Conservation (phyloP, 805 yeast genomes). For the Alloascoidea hylecoeti region DNA sequence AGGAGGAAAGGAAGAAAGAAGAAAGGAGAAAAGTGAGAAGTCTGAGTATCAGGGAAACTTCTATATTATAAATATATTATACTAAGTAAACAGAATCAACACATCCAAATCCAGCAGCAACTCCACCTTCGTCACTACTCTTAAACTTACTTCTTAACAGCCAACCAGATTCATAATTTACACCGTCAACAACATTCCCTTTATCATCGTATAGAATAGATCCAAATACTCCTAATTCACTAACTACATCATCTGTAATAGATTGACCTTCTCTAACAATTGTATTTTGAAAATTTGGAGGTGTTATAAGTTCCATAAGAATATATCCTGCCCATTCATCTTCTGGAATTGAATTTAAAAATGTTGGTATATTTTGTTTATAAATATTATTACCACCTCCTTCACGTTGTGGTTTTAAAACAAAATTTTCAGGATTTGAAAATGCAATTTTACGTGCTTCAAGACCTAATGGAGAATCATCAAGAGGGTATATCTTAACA, state of each 20-base stretch:
- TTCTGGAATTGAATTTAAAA: conserved; percentile 43
- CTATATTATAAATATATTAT: too few species aligned
- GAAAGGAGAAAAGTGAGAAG: too few species aligned
- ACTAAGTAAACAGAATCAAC: conserved; percentile 66
- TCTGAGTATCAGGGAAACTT: too few species aligned
- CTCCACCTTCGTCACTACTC: conserved; percentile 92
- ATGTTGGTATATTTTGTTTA: conserved; percentile 70
- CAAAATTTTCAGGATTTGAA: conserved; percentile 55
- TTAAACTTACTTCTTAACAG: conserved; percentile 80
- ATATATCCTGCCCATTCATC: conserved; percentile 83
- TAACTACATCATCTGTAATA: conserved; percentile 59
- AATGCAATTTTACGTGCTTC: conserved; percentile 55
- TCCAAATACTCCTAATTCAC: conserved; percentile 91
- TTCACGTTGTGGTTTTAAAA: conserved; percentile 94
- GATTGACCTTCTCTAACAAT: conserved; percentile 56
- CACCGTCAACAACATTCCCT: conserved; percentile 25
- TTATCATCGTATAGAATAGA: conserved; percentile 59
- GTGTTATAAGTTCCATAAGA: conserved; percentile 84
- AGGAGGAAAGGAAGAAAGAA: too few species aligned
- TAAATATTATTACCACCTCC: conserved; percentile 97
- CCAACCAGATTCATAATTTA: conserved; percentile 76
- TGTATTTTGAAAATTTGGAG: conserved; percentile 54
- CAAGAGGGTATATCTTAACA: conserved; percentile 81
- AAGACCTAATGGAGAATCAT: conserved; percentile 46
- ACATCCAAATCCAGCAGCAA: conserved; percentile 98